A percentile compares a stretch with the other conserved stretches of the same genome.
Conservation (phyloP, 2,329 filamentous ascomycete species). For the Arachnomyces sp. region DNA sequence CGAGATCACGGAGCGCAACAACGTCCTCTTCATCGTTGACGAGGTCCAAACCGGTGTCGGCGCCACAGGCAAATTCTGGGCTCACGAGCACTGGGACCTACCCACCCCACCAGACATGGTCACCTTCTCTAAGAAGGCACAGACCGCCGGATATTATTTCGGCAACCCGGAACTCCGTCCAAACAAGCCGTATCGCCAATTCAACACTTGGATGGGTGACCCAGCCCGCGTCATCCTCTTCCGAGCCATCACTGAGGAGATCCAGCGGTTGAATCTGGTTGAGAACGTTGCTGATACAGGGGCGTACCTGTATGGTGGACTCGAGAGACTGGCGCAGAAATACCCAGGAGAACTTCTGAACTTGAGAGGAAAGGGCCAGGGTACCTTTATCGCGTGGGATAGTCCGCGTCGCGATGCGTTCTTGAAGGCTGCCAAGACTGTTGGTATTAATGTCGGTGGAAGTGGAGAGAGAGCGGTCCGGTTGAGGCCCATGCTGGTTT, state of each 20-base stretch:
- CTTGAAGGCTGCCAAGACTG: conserved; percentile 66
- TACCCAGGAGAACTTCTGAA: conserved; percentile 75
- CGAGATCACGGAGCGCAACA: conserved; percentile 58
- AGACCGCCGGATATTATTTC: conserved; percentile 89
- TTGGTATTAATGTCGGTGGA: conserved; percentile 83
- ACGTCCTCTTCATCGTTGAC: conserved; percentile 81
- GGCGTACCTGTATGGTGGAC: conserved; percentile 65
- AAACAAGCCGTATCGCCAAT: conserved; percentile 91
- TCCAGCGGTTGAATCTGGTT: conserved; percentile 69
- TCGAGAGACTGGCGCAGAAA: conserved; percentile 59
- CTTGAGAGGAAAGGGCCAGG: conserved; percentile 77
- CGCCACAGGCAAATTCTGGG: conserved; percentile 92
- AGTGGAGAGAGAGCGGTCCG: conserved; percentile 68
- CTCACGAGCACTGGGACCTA: conserved; percentile 90
- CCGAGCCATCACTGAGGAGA: conserved; percentile 76
- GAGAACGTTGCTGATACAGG: conserved; percentile 69
- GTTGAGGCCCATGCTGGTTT: conserved; percentile 81
- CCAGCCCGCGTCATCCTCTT: conserved; percentile 77
- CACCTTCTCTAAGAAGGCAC: conserved; percentile 91
- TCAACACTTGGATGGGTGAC: conserved; percentile 98
- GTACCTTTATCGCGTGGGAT: conserved; percentile 91
- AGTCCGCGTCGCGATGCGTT: conserved; percentile 72
- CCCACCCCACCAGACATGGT: conserved; percentile 79
- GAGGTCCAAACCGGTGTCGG: conserved; percentile 92
- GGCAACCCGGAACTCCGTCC: conserved; percentile 71